Base-by-base conservation (phyloP, 768 basidiomycete genomes). In the Nevesoporus exiguus region DNA sequence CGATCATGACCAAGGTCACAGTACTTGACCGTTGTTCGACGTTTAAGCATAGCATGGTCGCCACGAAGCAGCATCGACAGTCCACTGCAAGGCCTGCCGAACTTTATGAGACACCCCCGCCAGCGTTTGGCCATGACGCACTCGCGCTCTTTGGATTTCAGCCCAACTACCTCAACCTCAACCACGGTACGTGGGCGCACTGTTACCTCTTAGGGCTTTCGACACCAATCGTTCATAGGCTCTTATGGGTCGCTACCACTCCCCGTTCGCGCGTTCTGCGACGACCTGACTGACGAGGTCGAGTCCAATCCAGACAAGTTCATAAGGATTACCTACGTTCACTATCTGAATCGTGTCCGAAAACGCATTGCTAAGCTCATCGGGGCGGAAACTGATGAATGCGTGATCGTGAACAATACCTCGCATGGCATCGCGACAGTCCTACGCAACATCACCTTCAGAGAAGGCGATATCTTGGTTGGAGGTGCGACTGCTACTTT, bases 401-500 rank as follows among this genome's bases (percentile, higher is more conserved):
- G 80, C n/a, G 81, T 86, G 19, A 68, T 83, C 55, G 64, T 71
- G 13, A 60, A 57, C 64, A 70, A 70, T 5, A 46, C 64, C 14
- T 63, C 70, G 6, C 68, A 68, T 19, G 69, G 70, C 3, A 59
- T 93, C 31, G 83, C 84, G 59, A 88, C 83, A 10, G 72, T 93
- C 47, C 65, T 90, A 30, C 71, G 77, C 44, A 90, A 90, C 54
- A 74, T 93, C 29, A 72, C 78, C 31, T 60, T 64, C 41, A 61
- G 60, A 65, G 80, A 46, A 83, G 79, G 57, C 0, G 90, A 93
- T 66, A 70, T 87, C 9, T 75, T 93, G 49, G 70, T 91, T 42
- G 73, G 69, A 63, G 41, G 80, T 74, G 25, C 25, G 31, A 6
- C 37, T 41, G 2, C 47, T 51, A 8, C 61, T 58, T 37, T 7